Evolutionary conservation across 345 rosid species (phyloP).

Genomic region (Camelina sativa): DNA sequence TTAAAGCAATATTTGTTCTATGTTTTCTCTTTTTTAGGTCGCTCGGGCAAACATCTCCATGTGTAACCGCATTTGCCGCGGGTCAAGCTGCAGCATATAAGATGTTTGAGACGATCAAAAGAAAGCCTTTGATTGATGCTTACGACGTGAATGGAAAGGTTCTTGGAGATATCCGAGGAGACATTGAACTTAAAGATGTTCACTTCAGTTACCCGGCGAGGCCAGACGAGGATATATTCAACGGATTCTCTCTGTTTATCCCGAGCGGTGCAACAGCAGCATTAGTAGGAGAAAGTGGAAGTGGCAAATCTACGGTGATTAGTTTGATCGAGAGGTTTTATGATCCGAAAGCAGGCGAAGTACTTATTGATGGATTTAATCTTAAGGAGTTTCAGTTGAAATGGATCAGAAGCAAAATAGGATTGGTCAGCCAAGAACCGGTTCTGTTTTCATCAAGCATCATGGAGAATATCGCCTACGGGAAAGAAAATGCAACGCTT

Average conservation of each 20-base stretch:
- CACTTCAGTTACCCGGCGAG: conserved; percentile 79
- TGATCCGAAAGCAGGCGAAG: conserved; percentile 73
- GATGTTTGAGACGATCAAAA: conserved; percentile 77
- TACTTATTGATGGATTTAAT: conserved; percentile 68
- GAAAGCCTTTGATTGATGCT: conserved; percentile 75
- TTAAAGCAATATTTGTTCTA: not conserved
- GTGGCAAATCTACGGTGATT: conserved; percentile 81
- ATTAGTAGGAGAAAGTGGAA: conserved; percentile 87
- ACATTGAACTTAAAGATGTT: conserved; percentile 68
- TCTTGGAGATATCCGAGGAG: conserved; percentile 67
- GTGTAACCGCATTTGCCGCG: conserved; percentile 72
- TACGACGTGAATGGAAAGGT: conserved; percentile 57
- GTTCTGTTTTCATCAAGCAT: conserved; percentile 71
- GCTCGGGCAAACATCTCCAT: conserved; percentile 79
- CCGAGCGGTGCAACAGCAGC: conserved; percentile 75
- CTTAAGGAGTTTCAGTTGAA: conserved; percentile 70
- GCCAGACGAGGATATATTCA: conserved; percentile 68
- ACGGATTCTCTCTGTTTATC: conserved; percentile 70
- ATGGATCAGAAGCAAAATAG: conserved; percentile 79
- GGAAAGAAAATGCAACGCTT: conserved; percentile 73
- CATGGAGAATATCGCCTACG: conserved; percentile 73
- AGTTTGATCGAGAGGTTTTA: conserved; percentile 83
- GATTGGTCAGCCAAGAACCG: conserved; percentile 89
- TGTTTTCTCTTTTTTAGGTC: conserved; percentile 55
- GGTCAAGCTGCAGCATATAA: conserved; percentile 82